Evolutionary conservation across 1,139 yeast genomes (phyloP).

Genomic region (Meyerozyma smithsonii): DNA sequence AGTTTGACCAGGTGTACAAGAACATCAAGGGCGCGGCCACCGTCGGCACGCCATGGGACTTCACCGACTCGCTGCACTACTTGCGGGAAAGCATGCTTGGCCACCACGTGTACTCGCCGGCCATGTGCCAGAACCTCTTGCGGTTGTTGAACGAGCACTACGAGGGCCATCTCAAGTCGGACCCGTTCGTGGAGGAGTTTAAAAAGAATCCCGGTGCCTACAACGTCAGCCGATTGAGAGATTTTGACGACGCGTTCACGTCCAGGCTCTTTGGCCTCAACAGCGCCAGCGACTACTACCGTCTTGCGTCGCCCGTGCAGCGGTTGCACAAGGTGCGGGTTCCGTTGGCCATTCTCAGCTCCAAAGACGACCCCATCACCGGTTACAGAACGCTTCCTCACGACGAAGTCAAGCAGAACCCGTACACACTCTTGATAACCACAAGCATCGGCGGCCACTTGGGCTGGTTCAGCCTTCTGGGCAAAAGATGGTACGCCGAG

Average conservation of each 20-base stretch:
- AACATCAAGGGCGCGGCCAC: constrained; percentile 47
- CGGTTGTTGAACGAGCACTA: constrained; percentile 41
- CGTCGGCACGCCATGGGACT: constrained; percentile 21
- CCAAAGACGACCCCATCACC: constrained; percentile 56
- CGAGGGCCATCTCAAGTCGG: constrained; percentile 24
- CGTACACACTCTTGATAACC: constrained; percentile 59
- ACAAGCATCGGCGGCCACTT: constrained; percentile 86
- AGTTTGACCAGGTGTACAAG: constrained; percentile 27
- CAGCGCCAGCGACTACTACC: constrained; percentile 68
- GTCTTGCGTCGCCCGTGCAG: constrained; percentile 60
- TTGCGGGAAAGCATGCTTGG: constrained; percentile 42
- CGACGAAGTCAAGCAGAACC: constrained; percentile 58
- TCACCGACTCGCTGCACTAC: constrained; percentile 30
- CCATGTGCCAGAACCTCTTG: constrained; percentile 47
- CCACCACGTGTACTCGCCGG: constrained; percentile 46
- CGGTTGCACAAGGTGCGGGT: constrained; percentile 47
- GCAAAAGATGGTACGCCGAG: constrained; percentile 50
- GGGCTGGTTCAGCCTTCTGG: constrained; percentile 50
- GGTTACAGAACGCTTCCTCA: constrained; percentile 55
- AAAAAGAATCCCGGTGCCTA: constrained; percentile 30
- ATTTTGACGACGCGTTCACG: constrained; percentile 72
- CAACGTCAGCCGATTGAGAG: constrained; percentile 29
- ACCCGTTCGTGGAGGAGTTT: constrained; percentile 25
- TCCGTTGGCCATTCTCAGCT: constrained; percentile 46
- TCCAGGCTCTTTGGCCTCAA: constrained; percentile 71